Percentiles rank a stretch among this genome's conserved stretches.
phyloP scores from a whole-genome alignment of 169 alveolate species.

The Eimeria maxima region DNA sequence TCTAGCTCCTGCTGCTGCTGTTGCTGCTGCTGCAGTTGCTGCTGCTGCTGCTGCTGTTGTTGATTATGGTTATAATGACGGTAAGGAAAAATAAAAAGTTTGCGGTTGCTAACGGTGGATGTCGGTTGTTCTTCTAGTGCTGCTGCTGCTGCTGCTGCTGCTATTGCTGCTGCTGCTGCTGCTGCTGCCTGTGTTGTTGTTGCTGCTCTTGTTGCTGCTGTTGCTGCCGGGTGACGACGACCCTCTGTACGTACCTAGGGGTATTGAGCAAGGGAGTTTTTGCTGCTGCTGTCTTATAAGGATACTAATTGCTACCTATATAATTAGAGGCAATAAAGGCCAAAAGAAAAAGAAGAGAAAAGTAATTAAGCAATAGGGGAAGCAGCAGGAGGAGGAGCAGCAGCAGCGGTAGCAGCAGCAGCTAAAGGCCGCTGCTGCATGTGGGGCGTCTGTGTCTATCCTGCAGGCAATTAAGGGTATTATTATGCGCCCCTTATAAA shows the following conservation, averaged over 20 bases:
- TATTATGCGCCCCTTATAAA: neutral
- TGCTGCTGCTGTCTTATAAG: no score
- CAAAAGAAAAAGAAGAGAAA: neutral
- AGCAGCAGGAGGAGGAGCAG: neutral
- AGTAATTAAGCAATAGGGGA: neutral
- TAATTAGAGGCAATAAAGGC: neutral
- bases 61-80: no score
- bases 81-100: no score
- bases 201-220: neutral
- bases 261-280: no score
- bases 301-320: no score
- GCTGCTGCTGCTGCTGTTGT: neutral
- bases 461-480: neutral
- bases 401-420: slow-evolving; percentile 1
- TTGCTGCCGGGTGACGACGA: no score
- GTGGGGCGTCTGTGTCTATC: neutral
- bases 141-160: slow-evolving; percentile 39
- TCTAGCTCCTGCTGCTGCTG: no score
- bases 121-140: neutral
- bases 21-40: neutral
- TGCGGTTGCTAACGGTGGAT: no score
- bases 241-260: no score
- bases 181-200: neutral
- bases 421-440: neutral
- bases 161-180: slow-evolving; percentile 17